Base-by-base conservation (phyloP, 2,329 filamentous ascomycete species). In the Arthrobotrys pseudoclavata region DNA sequence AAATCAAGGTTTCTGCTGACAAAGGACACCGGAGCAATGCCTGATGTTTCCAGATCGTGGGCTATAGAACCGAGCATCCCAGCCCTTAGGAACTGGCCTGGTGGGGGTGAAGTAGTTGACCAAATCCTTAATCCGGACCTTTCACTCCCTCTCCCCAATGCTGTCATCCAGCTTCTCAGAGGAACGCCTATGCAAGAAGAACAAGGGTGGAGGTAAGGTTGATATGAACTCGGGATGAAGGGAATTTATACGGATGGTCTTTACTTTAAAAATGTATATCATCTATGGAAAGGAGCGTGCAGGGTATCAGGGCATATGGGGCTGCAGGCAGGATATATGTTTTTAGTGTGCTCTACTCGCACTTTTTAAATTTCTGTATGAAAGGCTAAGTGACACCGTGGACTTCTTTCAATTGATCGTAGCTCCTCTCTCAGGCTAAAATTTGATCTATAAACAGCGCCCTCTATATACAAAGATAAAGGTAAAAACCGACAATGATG, bases 121-220 rank as follows among this genome's bases (percentile, higher is more conserved):
- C 42, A 37, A 42, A 67, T 50, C 13, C 62, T 67, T 5, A 37
- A 67, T 20, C 22, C 45, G 4, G 37, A 37, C 12, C 24, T 37
- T 3, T 22, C 48, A 6, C 50, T 68, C 10, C 22, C 24, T 31
- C 29, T 68, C 15, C 64, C 64, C 4, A 57, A 29, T 9, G 52
- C 48, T 4, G 64, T 68, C 4, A 42, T 68, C 37, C 34, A 68
- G 9, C 48, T 68, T 0, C 42, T 70, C 18, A 62, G 24, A 7
- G 67, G 67, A 5, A 18, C 34, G 4, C 20, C 40, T 26, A 50
- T 61, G 45, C 29, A 47, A 24, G 18, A 52, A 42, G 50, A n/a
- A 18, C 50, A 24, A 31, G 68, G 20, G 68, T 62, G 10, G 60
- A 71, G 10, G 55, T 71, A 1, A 53, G 68, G 29, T 53, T 71